phyloP scores from a whole-genome alignment of 176 grass and related monocot species.

The Pontederia paniculata region DNA sequence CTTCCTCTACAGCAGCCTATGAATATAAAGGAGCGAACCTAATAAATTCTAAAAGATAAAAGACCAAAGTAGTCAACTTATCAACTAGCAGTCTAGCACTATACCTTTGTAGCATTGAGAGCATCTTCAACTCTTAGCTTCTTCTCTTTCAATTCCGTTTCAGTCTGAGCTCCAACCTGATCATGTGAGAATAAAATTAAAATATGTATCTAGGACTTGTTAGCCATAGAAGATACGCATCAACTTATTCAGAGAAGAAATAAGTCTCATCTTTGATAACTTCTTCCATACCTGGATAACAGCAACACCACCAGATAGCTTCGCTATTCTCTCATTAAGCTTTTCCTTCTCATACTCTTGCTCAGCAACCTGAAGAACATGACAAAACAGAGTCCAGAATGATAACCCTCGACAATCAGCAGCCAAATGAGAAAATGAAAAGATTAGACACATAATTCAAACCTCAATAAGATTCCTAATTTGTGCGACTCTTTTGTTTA shows the following conservation, averaged over 20 bases:
- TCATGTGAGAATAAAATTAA: conserved; percentile 5
- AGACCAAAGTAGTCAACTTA: background rate
- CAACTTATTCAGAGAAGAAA: background rate
- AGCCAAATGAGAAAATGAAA: background rate
- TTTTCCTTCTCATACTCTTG: conserved; percentile 98
- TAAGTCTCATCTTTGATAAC: background rate
- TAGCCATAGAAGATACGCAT: background rate
- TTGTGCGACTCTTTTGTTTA: conserved; percentile 73
- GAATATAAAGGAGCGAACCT: background rate
- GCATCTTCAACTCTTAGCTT: conserved; percentile 99
- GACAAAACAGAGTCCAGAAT: background rate
- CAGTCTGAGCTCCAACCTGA: conserved; percentile 93
- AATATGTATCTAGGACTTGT: background rate
- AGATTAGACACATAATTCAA: background rate
- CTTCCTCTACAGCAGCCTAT: conserved; percentile 93
- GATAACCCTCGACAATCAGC: background rate
- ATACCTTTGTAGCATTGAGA: conserved; percentile 86
- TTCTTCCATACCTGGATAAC: conserved; percentile 66
- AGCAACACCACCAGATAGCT: conserved; percentile 91
- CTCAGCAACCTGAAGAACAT: conserved; percentile 38
- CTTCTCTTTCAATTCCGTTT: conserved; percentile 91
- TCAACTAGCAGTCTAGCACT: background rate
- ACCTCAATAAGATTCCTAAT: conserved; percentile 89
- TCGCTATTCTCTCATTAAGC: conserved; percentile 87
- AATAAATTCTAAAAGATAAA: background rate